A percentile compares a stretch with the other conserved stretches of the same genome.
These are phyloP conservation scores for Lotus japonicus DNA, from an alignment of 306 rosid genomes.

Conservation along the genomic window DNA sequence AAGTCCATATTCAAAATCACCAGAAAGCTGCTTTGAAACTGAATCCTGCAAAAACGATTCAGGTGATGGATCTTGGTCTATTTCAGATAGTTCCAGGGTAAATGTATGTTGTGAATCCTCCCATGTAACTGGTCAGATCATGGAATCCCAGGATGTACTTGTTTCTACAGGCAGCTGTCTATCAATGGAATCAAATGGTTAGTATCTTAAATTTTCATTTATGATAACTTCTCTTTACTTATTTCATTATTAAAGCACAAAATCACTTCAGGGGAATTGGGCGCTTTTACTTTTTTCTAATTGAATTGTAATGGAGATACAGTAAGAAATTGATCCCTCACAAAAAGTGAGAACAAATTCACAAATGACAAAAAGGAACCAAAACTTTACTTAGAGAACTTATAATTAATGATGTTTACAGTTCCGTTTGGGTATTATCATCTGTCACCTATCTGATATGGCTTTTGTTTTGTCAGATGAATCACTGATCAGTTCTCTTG, in stretches of 20 bases:
- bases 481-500: conserved; percentile 14
- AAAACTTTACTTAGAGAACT: background rate
- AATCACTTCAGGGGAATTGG: background rate
- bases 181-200: conserved; percentile 44
- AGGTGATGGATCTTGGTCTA: conserved; percentile 13
- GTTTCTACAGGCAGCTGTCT: conserved; percentile 27
- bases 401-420: background rate
- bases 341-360: background rate
- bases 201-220: conserved; percentile 21
- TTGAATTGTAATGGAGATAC: background rate
- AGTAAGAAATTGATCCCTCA: background rate
- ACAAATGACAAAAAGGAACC: background rate
- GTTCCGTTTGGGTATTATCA: background rate
- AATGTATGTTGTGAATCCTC: conserved; percentile 17
- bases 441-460: background rate
- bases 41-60: conserved; percentile 18
- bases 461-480: conserved; percentile 36
- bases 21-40: conserved; percentile 17
- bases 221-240: background rate
- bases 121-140: conserved; percentile 17
- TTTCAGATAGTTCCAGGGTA: conserved; percentile 20
- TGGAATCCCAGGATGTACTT: conserved; percentile 16
- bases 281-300: background rate
- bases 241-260: background rate
- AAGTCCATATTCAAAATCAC: conserved; percentile 25